A percentile compares a stretch with the other conserved stretches of the same genome.
These are phyloP conservation scores for Cymbopogon flexuosus DNA, from an alignment of 202 grass and related monocot species.

Conservation along the genomic window DNA sequence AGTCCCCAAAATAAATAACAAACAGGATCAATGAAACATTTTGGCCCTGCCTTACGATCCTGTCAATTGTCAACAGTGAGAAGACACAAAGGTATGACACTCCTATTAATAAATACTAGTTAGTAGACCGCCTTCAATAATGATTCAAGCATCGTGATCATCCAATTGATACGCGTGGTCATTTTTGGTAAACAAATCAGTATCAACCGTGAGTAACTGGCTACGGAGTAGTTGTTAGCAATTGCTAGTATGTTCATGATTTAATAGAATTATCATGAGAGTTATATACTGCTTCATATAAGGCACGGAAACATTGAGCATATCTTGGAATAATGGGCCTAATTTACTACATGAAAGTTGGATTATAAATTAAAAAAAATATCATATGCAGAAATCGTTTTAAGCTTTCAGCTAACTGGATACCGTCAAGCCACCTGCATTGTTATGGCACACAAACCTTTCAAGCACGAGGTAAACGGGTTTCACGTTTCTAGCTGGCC, in stretches of 20 bases:
- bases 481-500: neutral
- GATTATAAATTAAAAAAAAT: neutral
- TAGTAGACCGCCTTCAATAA: neutral
- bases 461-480: conserved; percentile 12
- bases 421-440: neutral
- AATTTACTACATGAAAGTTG: neutral
- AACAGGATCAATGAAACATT: neutral
- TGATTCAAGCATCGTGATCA: neutral
- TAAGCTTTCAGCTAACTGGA: neutral
- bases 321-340: neutral
- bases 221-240: no score
- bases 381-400: neutral
- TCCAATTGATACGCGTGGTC: neutral
- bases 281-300: no score
- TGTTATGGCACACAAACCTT: neutral
- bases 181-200: neutral
- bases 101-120: neutral
- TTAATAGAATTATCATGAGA: no score
- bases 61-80: neutral
- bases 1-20: neutral
- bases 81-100: neutral
- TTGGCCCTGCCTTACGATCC: neutral
- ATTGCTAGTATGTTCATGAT: no score
- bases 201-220: neutral
- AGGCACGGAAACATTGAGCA: neutral